Percentiles rank a stretch among this genome's conserved stretches.
Conservation (phyloP, 2,329 filamentous ascomycete species). For the Trichoderma asperellum region DNA sequence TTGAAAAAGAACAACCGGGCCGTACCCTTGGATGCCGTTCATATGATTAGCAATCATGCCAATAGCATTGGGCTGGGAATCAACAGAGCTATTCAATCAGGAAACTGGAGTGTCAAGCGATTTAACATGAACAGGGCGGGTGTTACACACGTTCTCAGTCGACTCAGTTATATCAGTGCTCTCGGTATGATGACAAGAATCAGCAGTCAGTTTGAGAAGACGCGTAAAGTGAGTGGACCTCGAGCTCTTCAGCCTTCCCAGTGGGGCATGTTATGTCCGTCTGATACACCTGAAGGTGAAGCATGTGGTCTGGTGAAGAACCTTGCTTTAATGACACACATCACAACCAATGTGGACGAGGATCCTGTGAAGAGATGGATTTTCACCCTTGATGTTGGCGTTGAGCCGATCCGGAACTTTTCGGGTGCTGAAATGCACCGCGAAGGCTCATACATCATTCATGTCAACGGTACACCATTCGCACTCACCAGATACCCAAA, state of each 20-base stretch:
- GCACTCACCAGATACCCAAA: constrained; percentile 86
- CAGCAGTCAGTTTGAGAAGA: constrained; percentile 98
- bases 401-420: constrained; percentile 72
- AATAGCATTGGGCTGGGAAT: constrained; percentile 89
- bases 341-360: constrained; percentile 95
- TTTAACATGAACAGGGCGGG: constrained; percentile 99
- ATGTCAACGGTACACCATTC: constrained; percentile 93
- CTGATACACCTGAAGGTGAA: constrained; percentile 97
- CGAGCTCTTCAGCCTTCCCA: constrained; percentile 95
- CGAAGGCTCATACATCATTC: constrained; percentile 83
- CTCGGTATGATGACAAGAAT: constrained; percentile 99
- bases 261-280: constrained; percentile 96
- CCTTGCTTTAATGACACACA: constrained; percentile 97
- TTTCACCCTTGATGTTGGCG: constrained; percentile 82
- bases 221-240: constrained; percentile 92
- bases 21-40: constrained; percentile 82
- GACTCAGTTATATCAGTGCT: constrained; percentile 93
- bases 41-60: constrained; percentile 81
- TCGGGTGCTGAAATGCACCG: constrained; percentile 83
- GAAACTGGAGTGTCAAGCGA: constrained; percentile 96
- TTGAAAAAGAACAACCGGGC: constrained; percentile 91
- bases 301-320: constrained; percentile 98
- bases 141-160: constrained; percentile 93
- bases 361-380: constrained; percentile 85
- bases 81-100: constrained; percentile 94